Conservation (phyloP, 805 yeast species). For the Suhomyces sp. region DNA sequence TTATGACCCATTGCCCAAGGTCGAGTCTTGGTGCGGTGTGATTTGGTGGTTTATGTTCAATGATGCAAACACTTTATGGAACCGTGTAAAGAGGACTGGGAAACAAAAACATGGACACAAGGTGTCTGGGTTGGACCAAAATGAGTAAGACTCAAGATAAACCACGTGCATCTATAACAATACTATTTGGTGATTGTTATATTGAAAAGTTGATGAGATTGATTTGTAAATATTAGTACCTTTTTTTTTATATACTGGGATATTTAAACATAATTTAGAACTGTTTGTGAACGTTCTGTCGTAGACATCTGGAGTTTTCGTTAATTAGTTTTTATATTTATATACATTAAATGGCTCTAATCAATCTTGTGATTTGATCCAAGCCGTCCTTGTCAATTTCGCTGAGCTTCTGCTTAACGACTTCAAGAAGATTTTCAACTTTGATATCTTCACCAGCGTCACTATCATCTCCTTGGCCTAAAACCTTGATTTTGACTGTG, state of each 20-base stretch:
- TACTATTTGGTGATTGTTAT: too few species aligned
- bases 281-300: too few species aligned
- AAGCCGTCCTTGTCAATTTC: constrained; percentile 51
- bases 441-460: constrained; percentile 83
- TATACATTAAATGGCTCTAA: constrained; percentile 50
- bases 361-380: constrained; percentile 62
- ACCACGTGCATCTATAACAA: too few species aligned
- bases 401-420: constrained; percentile 40
- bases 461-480: constrained; percentile 82
- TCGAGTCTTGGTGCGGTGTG: constrained; percentile 76
- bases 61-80: constrained; percentile 69
- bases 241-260: background rate
- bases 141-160: too few species aligned
- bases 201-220: too few species aligned
- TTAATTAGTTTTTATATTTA: background rate
- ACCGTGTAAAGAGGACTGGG: constrained; percentile 70
- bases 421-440: constrained; percentile 56
- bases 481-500: constrained; percentile 76
- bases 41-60: constrained; percentile 68
- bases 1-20: constrained; percentile 75
- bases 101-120: constrained; percentile 36
- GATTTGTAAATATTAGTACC: too few species aligned
- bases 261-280: background rate
- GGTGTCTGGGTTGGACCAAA: constrained; percentile 15
- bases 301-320: too few species aligned